Conservation (phyloP, 257 asterid genomes). For the Nicotiana undulata region DNA sequence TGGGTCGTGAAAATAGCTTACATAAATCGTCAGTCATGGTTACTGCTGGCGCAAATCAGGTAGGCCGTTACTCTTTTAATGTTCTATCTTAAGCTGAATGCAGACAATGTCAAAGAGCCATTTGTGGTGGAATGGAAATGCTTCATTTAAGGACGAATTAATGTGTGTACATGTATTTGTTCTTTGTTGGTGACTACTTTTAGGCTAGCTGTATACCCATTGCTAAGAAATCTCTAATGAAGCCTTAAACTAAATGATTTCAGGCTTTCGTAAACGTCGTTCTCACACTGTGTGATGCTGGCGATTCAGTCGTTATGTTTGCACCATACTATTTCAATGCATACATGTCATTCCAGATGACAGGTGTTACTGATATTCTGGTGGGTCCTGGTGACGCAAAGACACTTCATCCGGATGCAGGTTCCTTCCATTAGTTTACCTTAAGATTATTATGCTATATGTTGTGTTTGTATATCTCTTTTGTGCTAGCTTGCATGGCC, state of each 20-base stretch:
- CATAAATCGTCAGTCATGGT: slow-evolving; percentile 91
- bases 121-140: neutral
- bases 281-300: slow-evolving; percentile 87
- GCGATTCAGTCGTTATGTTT: slow-evolving; percentile 85
- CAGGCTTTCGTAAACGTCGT: slow-evolving; percentile 94
- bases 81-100: neutral
- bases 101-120: neutral
- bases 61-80: slow-evolving; percentile 11
- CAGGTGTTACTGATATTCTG: slow-evolving; percentile 85
- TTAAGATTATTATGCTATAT: neutral
- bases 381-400: slow-evolving; percentile 79
- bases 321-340: slow-evolving; percentile 98
- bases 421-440: slow-evolving; percentile 21
- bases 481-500: neutral
- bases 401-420: slow-evolving; percentile 98
- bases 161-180: neutral
- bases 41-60: slow-evolving; percentile 99
- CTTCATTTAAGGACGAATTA: neutral
- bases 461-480: neutral
- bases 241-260: slow-evolving; percentile 8
- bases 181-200: neutral
- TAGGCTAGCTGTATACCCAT: neutral
- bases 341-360: slow-evolving; percentile 97
- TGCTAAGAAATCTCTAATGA: neutral
- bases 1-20: slow-evolving; percentile 57